Conservation (phyloP, 1,139 yeast genomes). For the Blastobotrys apis region DNA sequence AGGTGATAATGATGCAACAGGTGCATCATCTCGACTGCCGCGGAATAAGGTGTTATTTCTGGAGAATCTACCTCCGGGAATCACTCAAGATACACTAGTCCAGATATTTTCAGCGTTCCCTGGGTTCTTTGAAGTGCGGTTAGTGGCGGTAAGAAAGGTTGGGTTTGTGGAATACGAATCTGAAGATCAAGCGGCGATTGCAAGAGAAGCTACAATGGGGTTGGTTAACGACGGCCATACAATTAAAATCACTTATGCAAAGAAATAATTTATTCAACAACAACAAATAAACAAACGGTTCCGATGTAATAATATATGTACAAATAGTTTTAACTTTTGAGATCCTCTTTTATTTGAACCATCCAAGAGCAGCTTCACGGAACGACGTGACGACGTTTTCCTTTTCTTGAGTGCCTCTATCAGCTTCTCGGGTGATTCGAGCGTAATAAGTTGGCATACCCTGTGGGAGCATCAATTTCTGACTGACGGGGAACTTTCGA, state of each 20-base stretch:
- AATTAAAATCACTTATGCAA: constrained; percentile 48
- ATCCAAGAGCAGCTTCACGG: constrained; percentile 34
- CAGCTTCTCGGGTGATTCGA: constrained; percentile 62
- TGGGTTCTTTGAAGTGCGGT: constrained; percentile 64
- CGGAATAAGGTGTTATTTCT: constrained; percentile 69
- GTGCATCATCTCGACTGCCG: constrained; percentile 37
- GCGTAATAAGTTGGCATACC: constrained; percentile 80
- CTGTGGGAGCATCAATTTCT: constrained; percentile 65
- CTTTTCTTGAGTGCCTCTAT: constrained; percentile 57
- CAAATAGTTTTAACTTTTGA: background rate
- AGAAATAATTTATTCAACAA: constrained; percentile 34
- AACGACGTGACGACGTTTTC: constrained; percentile 41
- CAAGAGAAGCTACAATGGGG: constrained; percentile 39
- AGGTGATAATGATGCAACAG: constrained; percentile 23
- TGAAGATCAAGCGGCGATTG: constrained; percentile 47
- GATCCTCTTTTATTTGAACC: constrained; percentile 27
- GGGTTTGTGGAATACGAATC: constrained; percentile 77
- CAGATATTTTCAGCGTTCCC: constrained; percentile 45
- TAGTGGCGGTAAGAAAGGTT: constrained; percentile 61
- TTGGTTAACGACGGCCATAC: constrained; percentile 37
- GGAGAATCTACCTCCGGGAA: constrained; percentile 55
- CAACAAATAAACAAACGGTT: background rate
- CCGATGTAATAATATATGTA: background rate
- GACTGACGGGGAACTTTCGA: constrained; percentile 34
- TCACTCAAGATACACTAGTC: constrained; percentile 42